Evolutionary conservation across 345 rosid genomes (phyloP), one percentile per base, ranked within the genome.

Genomic region (Syzygium aqueum): DNA sequence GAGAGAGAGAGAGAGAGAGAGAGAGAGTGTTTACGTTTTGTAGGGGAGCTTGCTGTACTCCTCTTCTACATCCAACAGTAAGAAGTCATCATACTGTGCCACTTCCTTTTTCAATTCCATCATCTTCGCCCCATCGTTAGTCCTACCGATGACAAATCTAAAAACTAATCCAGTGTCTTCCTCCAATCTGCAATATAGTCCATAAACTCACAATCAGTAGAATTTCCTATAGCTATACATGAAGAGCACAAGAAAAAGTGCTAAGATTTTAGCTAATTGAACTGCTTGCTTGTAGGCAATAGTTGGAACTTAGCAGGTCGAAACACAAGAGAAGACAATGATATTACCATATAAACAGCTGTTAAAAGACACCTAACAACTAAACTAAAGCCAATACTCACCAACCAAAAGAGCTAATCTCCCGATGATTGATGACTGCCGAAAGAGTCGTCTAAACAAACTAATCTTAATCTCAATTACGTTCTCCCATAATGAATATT

Each of bases 1-100:
- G 43, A 27, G 59, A 84, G 19, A 8, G 65, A 67, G 46, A 49
- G 51, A 56, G 53, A 84, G 15, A 49, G 61, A 78, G 65, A 84
- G n/a, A 23, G 57, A 59, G 51, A n/a, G 56, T 77, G 67, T 65
- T 94, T 90, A 97, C 99, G 98, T 97, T 97, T 97, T 97, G 94
- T 96, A 92, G 4, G 99, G 99, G 51, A 97, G 99, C 93, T 97
- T 94, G 93, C 99, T 97, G 84, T 97, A 97, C 95, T 96, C 96
- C 95, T 97, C 98, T 93, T 95, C 95, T 4, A 93, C 92, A 92
- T 97, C 99, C 33, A 97, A 92, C 63, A 97, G 89, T 91, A 97
- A 63, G 90, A 97, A 94, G 90, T 97, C 99, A 91, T 96, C 99
- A 87, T 93, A 97, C 89, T 92, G 94, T 51, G 91, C 93, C 87